Base-by-base conservation (phyloP, 768 basidiomycete species). In the Mycena kentingensis region DNA sequence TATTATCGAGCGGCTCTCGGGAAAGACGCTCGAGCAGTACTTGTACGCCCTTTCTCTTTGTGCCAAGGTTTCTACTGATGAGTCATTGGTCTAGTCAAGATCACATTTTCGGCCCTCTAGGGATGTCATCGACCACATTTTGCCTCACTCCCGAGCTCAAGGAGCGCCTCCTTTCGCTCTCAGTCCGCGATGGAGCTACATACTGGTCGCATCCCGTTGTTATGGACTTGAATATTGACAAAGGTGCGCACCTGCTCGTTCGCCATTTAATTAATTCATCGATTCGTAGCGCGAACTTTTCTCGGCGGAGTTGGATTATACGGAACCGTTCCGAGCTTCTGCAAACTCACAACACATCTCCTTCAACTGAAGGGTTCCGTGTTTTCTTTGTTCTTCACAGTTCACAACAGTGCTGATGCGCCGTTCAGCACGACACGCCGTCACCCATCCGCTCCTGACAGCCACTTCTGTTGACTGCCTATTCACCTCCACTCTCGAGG, bases 11-110 rank as follows among this genome's bases (percentile, higher is more conserved):
- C 60, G 59, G 25, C 41, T 67, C 3, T 58, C 67, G 0, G 66
- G 65, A 1, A 51, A 63, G 46, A 61, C 58, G 7, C 56, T 70
- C 19, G 67, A 69, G 44, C 52, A 66, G 24, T 70, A 66, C 28
- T 65, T 63, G 69, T 70, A 41, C 25, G 64, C 51, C n/a, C 1
- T n/a, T 19, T 25, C 22, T n/a, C 5, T 16, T 25, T 36, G n/a
- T 34, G 4, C 31, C 19, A 19, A 29, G 28, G 10, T 39, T 28
- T 11, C 15, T n/a, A 13, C n/a, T 18, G 24, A 42, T 19, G 21
- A 19, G 10, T 8, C 10, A 8, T 36, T 10, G 8, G 37, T 19
- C 12, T 13, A 66, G 65, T 35, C 60, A 64, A 39, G 57, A 64
- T 27, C 46, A 66, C 34, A 62, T 66, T 15, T 64, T 62, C 28